Evolutionary conservation across 768 basidiomycete genomes (phyloP).

Genomic region (Pholiota microspora): DNA sequence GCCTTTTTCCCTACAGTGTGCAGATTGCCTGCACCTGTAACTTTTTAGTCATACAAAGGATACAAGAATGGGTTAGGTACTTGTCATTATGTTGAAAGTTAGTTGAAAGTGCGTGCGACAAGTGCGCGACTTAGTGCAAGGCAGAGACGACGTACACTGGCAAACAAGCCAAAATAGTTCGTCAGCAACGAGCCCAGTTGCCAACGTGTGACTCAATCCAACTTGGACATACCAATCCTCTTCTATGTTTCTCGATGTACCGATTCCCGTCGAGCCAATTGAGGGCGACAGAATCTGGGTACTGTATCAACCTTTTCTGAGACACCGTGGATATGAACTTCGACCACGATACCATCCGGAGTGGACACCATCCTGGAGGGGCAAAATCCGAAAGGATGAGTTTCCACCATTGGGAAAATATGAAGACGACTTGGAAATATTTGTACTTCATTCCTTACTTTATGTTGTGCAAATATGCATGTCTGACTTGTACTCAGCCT

Average conservation of each 20-base stretch:
- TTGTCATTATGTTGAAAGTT: too few relatives aligned
- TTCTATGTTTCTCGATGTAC: not conserved
- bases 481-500: not conserved
- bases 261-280: not conserved
- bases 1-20: too few relatives aligned
- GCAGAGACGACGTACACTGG: too few relatives aligned
- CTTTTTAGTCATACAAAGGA: too few relatives aligned
- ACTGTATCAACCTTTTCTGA: not conserved
- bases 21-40: too few relatives aligned
- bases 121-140: too few relatives aligned
- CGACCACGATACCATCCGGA: conserved; percentile 7
- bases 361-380: conserved; percentile 5
- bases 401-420: not conserved
- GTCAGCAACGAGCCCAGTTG: too few relatives aligned
- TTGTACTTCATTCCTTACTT: not conserved
- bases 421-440: not conserved
- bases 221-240: too few relatives aligned
- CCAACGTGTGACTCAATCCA: too few relatives aligned
- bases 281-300: not conserved
- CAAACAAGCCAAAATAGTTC: too few relatives aligned
- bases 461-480: not conserved
- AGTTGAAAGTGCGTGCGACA: too few relatives aligned
- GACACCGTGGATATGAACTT: conserved; percentile 1
- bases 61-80: too few relatives aligned
- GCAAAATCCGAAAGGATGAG: not conserved